Base-by-base conservation (phyloP, 1,139 yeast species). In the Lizanozyma gosingica region DNA sequence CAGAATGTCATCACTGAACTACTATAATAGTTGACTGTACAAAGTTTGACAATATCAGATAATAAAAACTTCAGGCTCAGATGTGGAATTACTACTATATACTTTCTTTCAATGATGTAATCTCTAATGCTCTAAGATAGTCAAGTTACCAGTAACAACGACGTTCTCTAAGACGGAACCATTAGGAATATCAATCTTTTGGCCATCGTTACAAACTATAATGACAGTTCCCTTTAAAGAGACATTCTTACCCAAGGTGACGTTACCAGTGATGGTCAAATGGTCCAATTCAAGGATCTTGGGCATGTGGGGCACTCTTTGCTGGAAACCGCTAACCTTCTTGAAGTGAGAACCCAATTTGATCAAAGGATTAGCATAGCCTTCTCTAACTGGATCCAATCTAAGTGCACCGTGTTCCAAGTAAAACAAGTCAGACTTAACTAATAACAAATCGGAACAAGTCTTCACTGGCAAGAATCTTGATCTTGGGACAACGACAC, bases 381-480 rank as follows among this genome's bases (percentile, higher is more conserved):
- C 97, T 54, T 83, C 94, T 66, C 98, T 80, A 43, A 80, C 67
- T 41, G 92, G 81, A 57, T 87, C 94, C 61, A 92, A 71, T 51
- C 76, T 82, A 55, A 92, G 76, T 15, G 95, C 83, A 59, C 98
- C 98, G 57, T 90, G 97, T 60, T 84, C 87, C 61, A 92, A 75
- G 58, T 74, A 78, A 73, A 90, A 92, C 58, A 92, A 75, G 62
- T 92, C 98, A n/a, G 97, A 88, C 67, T 92, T 92, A 50, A 92
- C 98, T 56, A 92, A 76, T 55, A 94, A 71, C 63, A 92, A 71
- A 63, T 92, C 98, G 8, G 97, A 88, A 63, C 94, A 87, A 17
- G 98, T 94, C 73, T 92, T 92, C 54, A 92, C 98, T 16, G 98
- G 98, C 69, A 94, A 77, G 76, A 92, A 92, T 62, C 98, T 83